A percentile compares a stretch with the other conserved stretches of the same genome.
Evolutionary conservation across 176 grass and related monocot species (phyloP).

Genomic region (Echinochloa phyllopogon): DNA sequence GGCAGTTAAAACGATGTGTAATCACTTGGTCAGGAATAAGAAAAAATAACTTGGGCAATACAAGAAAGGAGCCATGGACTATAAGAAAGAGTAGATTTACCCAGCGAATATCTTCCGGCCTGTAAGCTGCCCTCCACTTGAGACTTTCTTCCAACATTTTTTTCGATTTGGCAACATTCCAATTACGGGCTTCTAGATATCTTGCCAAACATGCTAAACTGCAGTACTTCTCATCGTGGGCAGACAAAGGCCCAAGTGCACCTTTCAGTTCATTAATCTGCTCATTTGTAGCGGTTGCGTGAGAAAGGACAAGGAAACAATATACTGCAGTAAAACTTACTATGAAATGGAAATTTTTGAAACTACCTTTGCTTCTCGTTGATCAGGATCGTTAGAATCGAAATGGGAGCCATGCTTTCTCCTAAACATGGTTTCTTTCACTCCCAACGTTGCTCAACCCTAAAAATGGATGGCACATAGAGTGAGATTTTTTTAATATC

Average conservation of each 20-base stretch:
- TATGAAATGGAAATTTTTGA: not conserved
- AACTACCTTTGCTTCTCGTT: slow-evolving; percentile 67
- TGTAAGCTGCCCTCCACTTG: slow-evolving; percentile 77
- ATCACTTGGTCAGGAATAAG: not conserved
- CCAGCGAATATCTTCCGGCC: slow-evolving; percentile 81
- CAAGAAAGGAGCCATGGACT: not conserved
- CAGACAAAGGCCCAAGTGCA: slow-evolving; percentile 64
- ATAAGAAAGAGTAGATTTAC: slow-evolving; percentile 33
- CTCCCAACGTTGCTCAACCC: slow-evolving; percentile 17
- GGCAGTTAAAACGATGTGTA: not conserved
- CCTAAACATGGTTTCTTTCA: slow-evolving; percentile 67
- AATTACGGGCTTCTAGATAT: slow-evolving; percentile 79
- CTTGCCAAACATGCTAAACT: slow-evolving; percentile 65
- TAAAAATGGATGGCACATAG: not conserved
- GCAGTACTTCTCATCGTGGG: slow-evolving; percentile 50
- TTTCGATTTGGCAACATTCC: slow-evolving; percentile 70
- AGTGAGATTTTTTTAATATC: not conserved
- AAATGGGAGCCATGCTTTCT: slow-evolving; percentile 57
- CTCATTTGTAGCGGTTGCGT: slow-evolving; percentile 14
- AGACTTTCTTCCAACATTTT: slow-evolving; percentile 93
- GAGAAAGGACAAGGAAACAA: slow-evolving; percentile 3
- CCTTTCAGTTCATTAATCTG: slow-evolving; percentile 75
- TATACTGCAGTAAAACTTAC: not conserved
- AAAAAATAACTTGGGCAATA: not conserved
- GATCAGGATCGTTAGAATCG: slow-evolving; percentile 45